Percentiles rank a stretch among this genome's conserved stretches.
These are phyloP conservation scores for Monosporozyma yasuniensis DNA, from an alignment of 805 yeast genomes.

Conservation along the genomic window DNA sequence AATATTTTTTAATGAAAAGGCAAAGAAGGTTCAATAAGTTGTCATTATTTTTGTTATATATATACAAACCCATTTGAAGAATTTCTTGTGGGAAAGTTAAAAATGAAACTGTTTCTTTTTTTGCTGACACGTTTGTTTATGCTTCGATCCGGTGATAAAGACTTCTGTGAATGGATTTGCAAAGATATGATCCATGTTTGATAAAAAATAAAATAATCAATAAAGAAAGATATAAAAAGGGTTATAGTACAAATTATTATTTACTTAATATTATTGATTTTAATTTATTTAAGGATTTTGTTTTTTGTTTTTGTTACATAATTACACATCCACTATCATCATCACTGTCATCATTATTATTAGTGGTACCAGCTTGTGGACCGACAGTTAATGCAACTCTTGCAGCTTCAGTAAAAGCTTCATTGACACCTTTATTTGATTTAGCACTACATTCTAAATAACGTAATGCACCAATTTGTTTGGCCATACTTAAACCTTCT, in stretches of 20 bases:
- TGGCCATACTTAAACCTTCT: constrained; percentile 89
- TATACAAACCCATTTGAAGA: too few species aligned
- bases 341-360: constrained; percentile 29
- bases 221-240: too few species aligned
- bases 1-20: too few species aligned
- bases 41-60: too few species aligned
- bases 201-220: too few species aligned
- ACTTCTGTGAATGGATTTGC: too few species aligned
- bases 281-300: neutral
- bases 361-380: constrained; percentile 49
- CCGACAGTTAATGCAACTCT: constrained; percentile 89
- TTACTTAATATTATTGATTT: neutral
- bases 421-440: constrained; percentile 95
- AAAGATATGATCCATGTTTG: too few species aligned
- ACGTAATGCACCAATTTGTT: constrained; percentile 85
- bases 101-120: too few species aligned
- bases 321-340: constrained; percentile 32
- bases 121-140: too few species aligned
- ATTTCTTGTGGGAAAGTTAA: too few species aligned
- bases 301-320: constrained; percentile 27
- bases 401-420: constrained; percentile 97
- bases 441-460: constrained; percentile 96
- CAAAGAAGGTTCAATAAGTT: too few species aligned
- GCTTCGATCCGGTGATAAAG: too few species aligned
- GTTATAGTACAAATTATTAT: neutral